phyloP scores from a whole-genome alignment of 371 early-diverging fungal species.

The Chytridiales sp. region DNA sequence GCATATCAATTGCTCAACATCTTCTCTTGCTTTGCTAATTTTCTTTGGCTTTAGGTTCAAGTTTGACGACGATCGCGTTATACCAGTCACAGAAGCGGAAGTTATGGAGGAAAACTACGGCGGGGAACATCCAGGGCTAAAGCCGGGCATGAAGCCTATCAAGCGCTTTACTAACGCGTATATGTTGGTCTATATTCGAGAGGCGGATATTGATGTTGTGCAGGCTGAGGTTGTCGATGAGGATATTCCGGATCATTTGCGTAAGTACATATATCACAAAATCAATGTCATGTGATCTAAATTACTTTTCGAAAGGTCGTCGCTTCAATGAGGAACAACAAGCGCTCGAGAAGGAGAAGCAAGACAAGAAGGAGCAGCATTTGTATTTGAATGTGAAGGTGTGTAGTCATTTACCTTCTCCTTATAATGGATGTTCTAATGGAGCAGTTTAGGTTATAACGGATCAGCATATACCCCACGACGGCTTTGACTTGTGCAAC shows the following conservation, averaged over 20 bases:
- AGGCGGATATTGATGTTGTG: constrained; percentile 67
- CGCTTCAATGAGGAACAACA: constrained; percentile 48
- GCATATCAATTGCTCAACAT: not conserved
- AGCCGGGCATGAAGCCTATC: constrained; percentile 24
- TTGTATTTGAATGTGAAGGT: constrained; percentile 61
- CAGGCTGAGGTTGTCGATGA: constrained; percentile 60
- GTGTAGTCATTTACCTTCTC: too few species aligned
- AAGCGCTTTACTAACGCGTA: constrained; percentile 93
- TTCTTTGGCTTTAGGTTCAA: constrained; percentile 53
- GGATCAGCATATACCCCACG: constrained; percentile 63
- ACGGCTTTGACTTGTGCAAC: constrained; percentile 77
- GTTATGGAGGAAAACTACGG: constrained; percentile 96
- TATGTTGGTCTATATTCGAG: constrained; percentile 93
- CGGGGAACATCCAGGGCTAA: constrained; percentile 57
- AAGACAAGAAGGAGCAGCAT: constrained; percentile 70
- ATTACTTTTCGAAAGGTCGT: constrained; percentile 11
- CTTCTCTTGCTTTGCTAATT: not conserved
- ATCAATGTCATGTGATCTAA: not conserved
- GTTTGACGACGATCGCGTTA: constrained; percentile 97
- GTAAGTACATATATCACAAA: constrained; percentile 30
- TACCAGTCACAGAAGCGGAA: constrained; percentile 77
- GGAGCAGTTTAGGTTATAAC: constrained; percentile 55
- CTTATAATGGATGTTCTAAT: too few species aligned
- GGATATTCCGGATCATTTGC: constrained; percentile 82
- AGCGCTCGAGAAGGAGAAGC: constrained; percentile 51